Evolutionary conservation across 768 basidiomycete species (phyloP), one percentile per base, ranked within the genome.

Genomic region (Tulasnella sp.): DNA sequence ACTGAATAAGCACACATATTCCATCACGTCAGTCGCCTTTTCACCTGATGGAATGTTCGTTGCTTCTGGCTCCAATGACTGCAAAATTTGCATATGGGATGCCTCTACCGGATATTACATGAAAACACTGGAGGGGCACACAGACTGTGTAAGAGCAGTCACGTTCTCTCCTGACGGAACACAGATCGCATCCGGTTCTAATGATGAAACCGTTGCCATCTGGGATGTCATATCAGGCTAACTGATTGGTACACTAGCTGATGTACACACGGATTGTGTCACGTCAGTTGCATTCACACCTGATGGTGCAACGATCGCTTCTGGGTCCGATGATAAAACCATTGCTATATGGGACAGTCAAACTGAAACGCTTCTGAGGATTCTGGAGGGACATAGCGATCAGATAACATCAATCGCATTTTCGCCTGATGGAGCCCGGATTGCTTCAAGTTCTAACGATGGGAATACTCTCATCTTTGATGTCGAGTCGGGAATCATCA

Each of bases 81-180:
- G 15, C 5, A 41, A 22, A 12, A 32, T 55, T 7, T 22, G 35
- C 16, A 8, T 55, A 7, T 54, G 53, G 53, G 40, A 53, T 42
- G 51, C 28, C 10, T 7, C 29, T 13, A 35, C 50, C 34, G 53
- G 53, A 1, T n/a, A 16, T 16, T 27, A 15, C 9, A 24, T 46
- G 15, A 12, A 6, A 5, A 40, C 6, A 25, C 39, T 40, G 19
- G 39, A 40, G 5, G 48, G 48, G 15, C 48, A 51, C 24, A 15
- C 9, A 5, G 16, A 28, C 5, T 7, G 27, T 6, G 51, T 53
- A 1, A 19, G 10, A 13, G 41, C 52, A 4, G 54, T 55, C 5
- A 33, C 49, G 24, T 55, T 55, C 41, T 50, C 54, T 19, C 54
- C 54, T 9, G 47, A 37, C 34, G n/a, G 52, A 41, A 15, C 8